Evolutionary conservation across 192 early-diverging fungal species (phyloP), one percentile per base, ranked within the genome.

Genomic region (Umbelopsis isabellina): DNA sequence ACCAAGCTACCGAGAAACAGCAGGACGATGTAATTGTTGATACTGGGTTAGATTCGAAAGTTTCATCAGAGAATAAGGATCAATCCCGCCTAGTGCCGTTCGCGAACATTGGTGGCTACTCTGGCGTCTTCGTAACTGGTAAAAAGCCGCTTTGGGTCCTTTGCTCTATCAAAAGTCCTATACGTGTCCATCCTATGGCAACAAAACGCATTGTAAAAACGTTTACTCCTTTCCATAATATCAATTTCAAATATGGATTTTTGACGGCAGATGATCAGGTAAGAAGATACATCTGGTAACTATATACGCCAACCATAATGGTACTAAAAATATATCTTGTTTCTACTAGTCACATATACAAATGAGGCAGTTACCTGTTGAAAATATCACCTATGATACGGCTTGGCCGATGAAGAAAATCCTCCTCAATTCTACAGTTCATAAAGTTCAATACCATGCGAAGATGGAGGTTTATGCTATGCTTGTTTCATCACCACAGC

Each of bases 401-500:
- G 84, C 88, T 46, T 94, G 91, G 91, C 88, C 92, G 0, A 80
- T 91, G 46, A 87, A 88, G 70, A 93, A 91, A 67, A 79, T 94
- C 8, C 83, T 83, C 3, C 69, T 94, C 22, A 84, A 82, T 11
- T 80, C 85, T n/a, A 85, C 86, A 2, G 88, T 89, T 1, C 91
- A 93, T 69, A 88, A 92, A 27, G 83, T 98, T 27, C 80, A 86
- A 46, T 97, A 93, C 78, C 96, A 99, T 71, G 85, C 92, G 22
- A 74, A 86, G 46, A 92, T 92, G 61, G 86, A 92, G 58, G 94
- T 91, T 25, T 96, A 95, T 77, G 91, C 88, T 10, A 79, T 93
- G 2, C 85, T 93, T 1, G 87, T 94, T 2, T 88, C 95, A 1
- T 80, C 78, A 0, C 81, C 88, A 16, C 78, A 80, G 18, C 80